Base-by-base conservation (phyloP, 441 rosid species). In the Hura crepitans region DNA sequence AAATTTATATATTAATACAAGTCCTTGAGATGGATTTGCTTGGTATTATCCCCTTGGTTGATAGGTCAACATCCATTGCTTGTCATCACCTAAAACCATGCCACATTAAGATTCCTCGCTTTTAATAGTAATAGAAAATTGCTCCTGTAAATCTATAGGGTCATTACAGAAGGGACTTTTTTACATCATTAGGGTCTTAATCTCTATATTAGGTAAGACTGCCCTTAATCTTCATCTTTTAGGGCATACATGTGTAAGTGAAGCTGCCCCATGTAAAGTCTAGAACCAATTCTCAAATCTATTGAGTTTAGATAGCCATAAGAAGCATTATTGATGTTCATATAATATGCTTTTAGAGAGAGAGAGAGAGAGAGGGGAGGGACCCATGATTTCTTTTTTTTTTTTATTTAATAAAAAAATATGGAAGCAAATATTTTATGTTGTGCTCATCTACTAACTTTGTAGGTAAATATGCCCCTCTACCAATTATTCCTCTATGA, bases 21-120 rank as follows among this genome's bases (percentile, higher is more conserved):
- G 66, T 20, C 68, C 59, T 62, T 78, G 76, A 82, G 83, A 76
- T 81, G 85, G 88, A 81, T 84, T 87, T 82, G 87, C 86, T 89
- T 92, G 88, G 87, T 86, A 81, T 90, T 90, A 90, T 92, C 96
- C 79, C 77, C 78, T 77, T 92, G 80, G 97, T 94, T 94, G 96
- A 86, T 82, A 77, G 91, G 96, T 94, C 96, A 84, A 79, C 96
- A 84, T 91, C 98, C 82, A 72, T 79, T 86, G 86, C 87, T 75
- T 87, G 85, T 89, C 97, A 86, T 85, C 89, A 90, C 96, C 96
- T 87, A 92, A 79, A 89, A 83, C 86, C 79, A 85, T 84, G 94
- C 97, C 87, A 79, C 86, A 85, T 84, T 84, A 75, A 88, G 84
- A 90, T 90, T 86, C 92, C 73, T 82, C 89, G 81, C 92, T 84